Evolutionary conservation across 352 stramenopile genomes (phyloP).

Genomic region (Plasmopara viticola): DNA sequence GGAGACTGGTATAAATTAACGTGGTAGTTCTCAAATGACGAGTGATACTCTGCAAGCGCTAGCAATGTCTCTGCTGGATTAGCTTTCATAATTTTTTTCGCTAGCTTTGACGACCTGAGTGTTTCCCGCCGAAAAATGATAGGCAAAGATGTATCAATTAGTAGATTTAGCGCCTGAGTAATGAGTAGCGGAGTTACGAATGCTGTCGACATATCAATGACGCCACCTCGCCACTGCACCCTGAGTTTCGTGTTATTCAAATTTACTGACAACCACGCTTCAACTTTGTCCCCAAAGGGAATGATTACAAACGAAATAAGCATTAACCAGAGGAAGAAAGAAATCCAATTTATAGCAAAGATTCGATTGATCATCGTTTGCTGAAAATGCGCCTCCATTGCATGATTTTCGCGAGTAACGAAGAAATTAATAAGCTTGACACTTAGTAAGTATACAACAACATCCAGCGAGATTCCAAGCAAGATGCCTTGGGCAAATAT

Average conservation of each 20-base stretch:
- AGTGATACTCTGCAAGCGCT: slow-evolving; percentile 77
- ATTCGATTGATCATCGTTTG: slow-evolving; percentile 80
- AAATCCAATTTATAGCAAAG: slow-evolving; percentile 88
- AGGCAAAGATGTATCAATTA: slow-evolving; percentile 77
- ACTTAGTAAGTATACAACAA: slow-evolving; percentile 79
- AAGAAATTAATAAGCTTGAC: slow-evolving; percentile 82
- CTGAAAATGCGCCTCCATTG: slow-evolving; percentile 74
- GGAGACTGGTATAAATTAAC: slow-evolving; percentile 22
- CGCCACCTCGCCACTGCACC: slow-evolving; percentile 73
- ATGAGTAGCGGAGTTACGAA: slow-evolving; percentile 81
- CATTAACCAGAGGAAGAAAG: slow-evolving; percentile 88
- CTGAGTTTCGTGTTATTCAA: slow-evolving; percentile 79
- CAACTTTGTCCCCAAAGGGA: slow-evolving; percentile 71
- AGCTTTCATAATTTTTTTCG: slow-evolving; percentile 73
- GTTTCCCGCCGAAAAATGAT: slow-evolving; percentile 58
- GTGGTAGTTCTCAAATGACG: slow-evolving; percentile 64
- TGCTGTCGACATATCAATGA: slow-evolving; percentile 85
- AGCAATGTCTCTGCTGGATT: slow-evolving; percentile 78
- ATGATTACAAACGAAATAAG: slow-evolving; percentile 85
- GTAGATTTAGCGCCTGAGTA: slow-evolving; percentile 76
- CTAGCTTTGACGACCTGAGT: slow-evolving; percentile 65
- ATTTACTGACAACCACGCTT: slow-evolving; percentile 72
- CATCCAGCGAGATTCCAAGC: slow-evolving; percentile 75
- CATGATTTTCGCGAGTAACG: slow-evolving; percentile 77
- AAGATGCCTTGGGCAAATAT: slow-evolving; percentile 80